Percentiles rank a stretch among this genome's conserved stretches.
These are phyloP conservation scores for Bauhinia variegata DNA, from an alignment of 306 rosid species.

Conservation along the genomic window DNA sequence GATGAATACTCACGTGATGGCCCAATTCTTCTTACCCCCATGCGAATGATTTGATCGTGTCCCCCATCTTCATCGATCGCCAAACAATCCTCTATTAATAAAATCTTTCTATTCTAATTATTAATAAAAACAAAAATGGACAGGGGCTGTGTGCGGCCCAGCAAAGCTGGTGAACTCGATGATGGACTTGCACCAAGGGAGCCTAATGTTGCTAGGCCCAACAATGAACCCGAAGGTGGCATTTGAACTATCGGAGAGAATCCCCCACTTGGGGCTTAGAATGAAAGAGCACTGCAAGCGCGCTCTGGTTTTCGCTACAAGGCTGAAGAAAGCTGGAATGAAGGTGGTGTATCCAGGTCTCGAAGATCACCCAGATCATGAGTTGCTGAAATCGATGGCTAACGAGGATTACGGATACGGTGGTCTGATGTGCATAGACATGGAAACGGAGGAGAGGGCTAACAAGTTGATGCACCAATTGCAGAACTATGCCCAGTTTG, in stretches of 20 bases:
- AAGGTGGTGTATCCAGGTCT: conserved; percentile 88
- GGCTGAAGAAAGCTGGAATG: conserved; percentile 62
- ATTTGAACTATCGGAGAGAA: conserved; percentile 80
- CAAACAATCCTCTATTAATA: too few relatives aligned
- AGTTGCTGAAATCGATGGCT: conserved; percentile 55
- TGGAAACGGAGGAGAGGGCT: conserved; percentile 89
- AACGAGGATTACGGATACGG: conserved; percentile 81
- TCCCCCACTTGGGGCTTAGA: conserved; percentile 74
- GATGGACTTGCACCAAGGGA: conserved; percentile 95
- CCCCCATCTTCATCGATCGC: too few relatives aligned
- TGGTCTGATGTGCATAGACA: conserved; percentile 78
- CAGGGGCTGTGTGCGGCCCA: conserved; percentile 87
- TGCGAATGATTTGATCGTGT: too few relatives aligned
- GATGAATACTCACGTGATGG: not conserved
- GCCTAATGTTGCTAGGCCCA: conserved; percentile 86
- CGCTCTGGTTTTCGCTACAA: conserved; percentile 59
- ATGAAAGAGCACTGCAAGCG: conserved; percentile 82
- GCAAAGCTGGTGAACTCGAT: conserved; percentile 77
- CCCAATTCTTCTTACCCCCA: too few relatives aligned
- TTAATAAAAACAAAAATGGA: too few relatives aligned
- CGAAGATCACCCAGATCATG: conserved; percentile 73
- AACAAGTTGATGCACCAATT: conserved; percentile 65
- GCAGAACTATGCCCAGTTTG: conserved; percentile 77
- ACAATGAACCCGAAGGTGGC: conserved; percentile 96
- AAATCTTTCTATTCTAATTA: too few relatives aligned